phyloP scores from a whole-genome alignment of 495 filamentous ascomycete genomes.

The Daldinia bambusicola region DNA sequence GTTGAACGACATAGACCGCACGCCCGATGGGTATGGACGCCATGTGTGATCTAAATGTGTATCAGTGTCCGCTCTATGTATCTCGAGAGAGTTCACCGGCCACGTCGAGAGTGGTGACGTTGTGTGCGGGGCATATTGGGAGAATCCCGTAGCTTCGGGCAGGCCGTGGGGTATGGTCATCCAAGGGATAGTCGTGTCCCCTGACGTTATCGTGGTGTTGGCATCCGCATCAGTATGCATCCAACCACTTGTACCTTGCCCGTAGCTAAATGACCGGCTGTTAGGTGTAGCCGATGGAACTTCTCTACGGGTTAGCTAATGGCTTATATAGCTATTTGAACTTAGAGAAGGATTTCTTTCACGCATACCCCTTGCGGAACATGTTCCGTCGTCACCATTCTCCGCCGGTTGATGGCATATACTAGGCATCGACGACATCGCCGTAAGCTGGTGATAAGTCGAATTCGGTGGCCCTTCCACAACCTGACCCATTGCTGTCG shows the following conservation, averaged over 20 bases:
- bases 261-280: constrained; percentile 53
- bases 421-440: constrained; percentile 60
- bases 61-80: constrained; percentile 25
- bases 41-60: constrained; percentile 45
- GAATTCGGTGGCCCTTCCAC: constrained; percentile 56
- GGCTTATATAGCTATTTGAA: constrained; percentile 5
- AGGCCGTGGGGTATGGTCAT: constrained; percentile 53
- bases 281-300: constrained; percentile 49
- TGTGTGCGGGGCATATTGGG: constrained; percentile 54
- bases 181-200: constrained; percentile 52
- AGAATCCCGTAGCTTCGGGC: constrained; percentile 54
- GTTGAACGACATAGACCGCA: constrained; percentile 59
- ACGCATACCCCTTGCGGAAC: constrained; percentile 56
- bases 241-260: constrained; percentile 56
- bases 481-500: constrained; percentile 56
- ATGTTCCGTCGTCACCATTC: constrained; percentile 50
- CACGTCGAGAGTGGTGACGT: constrained; percentile 53
- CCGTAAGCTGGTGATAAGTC: constrained; percentile 55
- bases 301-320: constrained; percentile 49
- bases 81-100: constrained; percentile 43
- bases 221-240: constrained; percentile 53
- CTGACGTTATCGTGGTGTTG: constrained; percentile 48
- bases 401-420: constrained; percentile 60
- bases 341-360: constrained; percentile 7
- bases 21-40: constrained; percentile 53